A percentile compares a stretch with the other conserved stretches of the same genome.
Evolutionary conservation across 495 filamentous ascomycete genomes (phyloP).

Genomic region (Neurospora sp.): DNA sequence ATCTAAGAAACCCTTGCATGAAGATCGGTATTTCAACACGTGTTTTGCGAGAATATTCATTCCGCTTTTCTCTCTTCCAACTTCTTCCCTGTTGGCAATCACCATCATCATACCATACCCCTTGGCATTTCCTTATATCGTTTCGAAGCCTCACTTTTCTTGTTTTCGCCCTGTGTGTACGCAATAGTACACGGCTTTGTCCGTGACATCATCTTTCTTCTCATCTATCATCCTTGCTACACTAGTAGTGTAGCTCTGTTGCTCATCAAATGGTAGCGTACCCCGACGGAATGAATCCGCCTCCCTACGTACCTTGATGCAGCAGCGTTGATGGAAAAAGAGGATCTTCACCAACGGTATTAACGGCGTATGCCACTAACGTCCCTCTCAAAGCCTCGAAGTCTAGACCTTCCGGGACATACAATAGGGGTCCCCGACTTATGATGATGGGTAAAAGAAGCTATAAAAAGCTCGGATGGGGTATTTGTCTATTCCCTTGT

Average conservation of each 20-base stretch:
- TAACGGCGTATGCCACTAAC: neutral
- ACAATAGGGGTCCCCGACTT: neutral
- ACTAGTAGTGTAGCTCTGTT: neutral
- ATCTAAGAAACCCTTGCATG: neutral
- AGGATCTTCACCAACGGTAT: neutral
- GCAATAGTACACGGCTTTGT: neutral
- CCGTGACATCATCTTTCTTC: neutral
- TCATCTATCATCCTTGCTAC: neutral
- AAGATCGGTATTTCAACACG: neutral
- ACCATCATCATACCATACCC: neutral
- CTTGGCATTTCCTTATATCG: neutral
- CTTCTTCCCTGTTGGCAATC: neutral
- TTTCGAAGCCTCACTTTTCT: neutral
- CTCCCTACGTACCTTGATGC: neutral
- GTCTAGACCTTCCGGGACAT: neutral
- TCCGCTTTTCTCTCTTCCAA: neutral
- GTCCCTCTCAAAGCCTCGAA: neutral
- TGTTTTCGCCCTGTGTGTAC: neutral
- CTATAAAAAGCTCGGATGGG: neutral
- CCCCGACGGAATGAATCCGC: neutral
- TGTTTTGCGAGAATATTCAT: neutral
- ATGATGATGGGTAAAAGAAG: neutral
- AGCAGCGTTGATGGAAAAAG: neutral
- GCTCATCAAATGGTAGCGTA: neutral
- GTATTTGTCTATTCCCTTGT: neutral